A percentile compares a stretch with the other conserved stretches of the same genome.
These are phyloP conservation scores for Nissolia schottii DNA, from an alignment of 306 rosid genomes.

Conservation along the genomic window DNA sequence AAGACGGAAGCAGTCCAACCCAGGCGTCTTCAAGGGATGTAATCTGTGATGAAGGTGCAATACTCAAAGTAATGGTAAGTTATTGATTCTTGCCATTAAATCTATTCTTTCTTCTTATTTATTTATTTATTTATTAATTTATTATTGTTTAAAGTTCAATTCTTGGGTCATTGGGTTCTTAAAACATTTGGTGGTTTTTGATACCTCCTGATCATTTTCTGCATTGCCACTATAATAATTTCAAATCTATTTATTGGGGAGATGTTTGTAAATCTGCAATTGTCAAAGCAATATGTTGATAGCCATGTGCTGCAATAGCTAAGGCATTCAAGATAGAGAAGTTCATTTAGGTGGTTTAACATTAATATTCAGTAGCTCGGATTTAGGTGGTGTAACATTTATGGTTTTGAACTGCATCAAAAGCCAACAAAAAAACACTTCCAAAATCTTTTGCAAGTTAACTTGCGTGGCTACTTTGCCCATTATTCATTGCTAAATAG, in stretches of 20 bases:
- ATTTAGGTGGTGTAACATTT: too few relatives aligned
- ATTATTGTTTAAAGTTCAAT: too few relatives aligned
- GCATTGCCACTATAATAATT: background rate
- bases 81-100: background rate
- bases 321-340: background rate
- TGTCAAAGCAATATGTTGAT: background rate
- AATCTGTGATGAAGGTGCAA: constrained; percentile 74
- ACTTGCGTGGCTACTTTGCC: background rate
- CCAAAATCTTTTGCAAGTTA: background rate
- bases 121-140: too few relatives aligned
- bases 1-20: constrained; percentile 85
- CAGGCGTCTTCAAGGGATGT: constrained; percentile 77
- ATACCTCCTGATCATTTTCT: background rate
- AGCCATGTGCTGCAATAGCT: background rate
- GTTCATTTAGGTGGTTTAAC: background rate
- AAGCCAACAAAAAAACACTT: too few relatives aligned
- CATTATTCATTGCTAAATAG: background rate
- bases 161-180: too few relatives aligned
- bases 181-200: background rate
- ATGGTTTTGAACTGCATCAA: too few relatives aligned
- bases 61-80: constrained; percentile 96
- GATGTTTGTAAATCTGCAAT: background rate
- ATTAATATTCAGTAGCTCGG: background rate
- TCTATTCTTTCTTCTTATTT: background rate
- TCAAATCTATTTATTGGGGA: background rate